A percentile compares a stretch with the other conserved stretches of the same genome.
Conservation (phyloP, 225 moss, liverwort and hornwort species). For the Marchantia paleacea region DNA sequence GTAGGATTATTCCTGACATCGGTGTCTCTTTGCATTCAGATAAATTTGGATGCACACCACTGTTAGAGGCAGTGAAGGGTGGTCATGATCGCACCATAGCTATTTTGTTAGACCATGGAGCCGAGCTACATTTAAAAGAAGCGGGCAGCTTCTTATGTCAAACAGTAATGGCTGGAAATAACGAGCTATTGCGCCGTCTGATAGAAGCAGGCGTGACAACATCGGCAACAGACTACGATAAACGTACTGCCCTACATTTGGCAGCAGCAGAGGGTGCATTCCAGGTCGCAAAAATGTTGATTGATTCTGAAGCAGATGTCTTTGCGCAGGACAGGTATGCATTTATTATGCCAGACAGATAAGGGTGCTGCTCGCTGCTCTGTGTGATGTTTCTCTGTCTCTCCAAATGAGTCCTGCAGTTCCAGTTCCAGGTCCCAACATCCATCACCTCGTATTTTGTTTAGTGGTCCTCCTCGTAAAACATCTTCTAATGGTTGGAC, state of each 20-base stretch:
- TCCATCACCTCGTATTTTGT: too few relatives aligned
- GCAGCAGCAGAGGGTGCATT: slow-evolving; percentile 45
- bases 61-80: slow-evolving; percentile 45
- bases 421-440: not conserved
- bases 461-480: not conserved
- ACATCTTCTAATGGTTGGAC: not conserved
- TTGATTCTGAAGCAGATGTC: slow-evolving; percentile 34
- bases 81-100: slow-evolving; percentile 35
- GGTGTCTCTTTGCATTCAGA: slow-evolving; percentile 25
- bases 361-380: not conserved
- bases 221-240: slow-evolving; percentile 37
- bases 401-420: not conserved
- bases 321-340: slow-evolving; percentile 34
- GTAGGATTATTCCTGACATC: too few relatives aligned
- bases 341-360: not conserved
- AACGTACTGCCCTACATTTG: slow-evolving; percentile 41
- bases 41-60: slow-evolving; percentile 41
- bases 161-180: slow-evolving; percentile 30
- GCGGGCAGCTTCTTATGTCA: slow-evolving; percentile 40
- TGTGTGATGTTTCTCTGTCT: not conserved
- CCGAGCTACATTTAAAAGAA: slow-evolving; percentile 34
- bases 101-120: slow-evolving; percentile 30
- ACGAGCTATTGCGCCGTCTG: slow-evolving; percentile 38
- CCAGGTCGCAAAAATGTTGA: slow-evolving; percentile 27
- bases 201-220: slow-evolving; percentile 32